Evolutionary conservation across 148 eudicot species (phyloP), one percentile per base, ranked within the genome.

Genomic region (Talinum fruticosum): DNA sequence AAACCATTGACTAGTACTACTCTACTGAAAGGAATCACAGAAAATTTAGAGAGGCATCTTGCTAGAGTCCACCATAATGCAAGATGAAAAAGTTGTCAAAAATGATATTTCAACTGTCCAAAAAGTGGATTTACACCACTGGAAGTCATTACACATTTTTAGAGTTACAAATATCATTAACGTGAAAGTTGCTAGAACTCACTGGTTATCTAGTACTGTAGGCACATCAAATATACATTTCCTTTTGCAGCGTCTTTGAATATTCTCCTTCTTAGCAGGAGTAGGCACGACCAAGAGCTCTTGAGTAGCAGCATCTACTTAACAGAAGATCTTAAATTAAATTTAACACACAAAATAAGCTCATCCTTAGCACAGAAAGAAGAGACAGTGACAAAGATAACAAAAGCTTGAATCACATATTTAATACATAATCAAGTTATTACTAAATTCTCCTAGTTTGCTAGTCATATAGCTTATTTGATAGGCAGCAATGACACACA

Each of bases 181-280:
- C 30, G 54, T 71, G 26, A 45, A 45, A 75, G 49, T 38, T 68
- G 70, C 44, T 54, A 74, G 66, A 72, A 83, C 95, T 64, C 84
- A 94, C 98, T 82, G 75, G 79, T 87, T 89, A 82, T 88, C 69
- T 67, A 96, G 47, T 45, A 83, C 83, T 1, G 83, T 72, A 66
- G 34, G 13, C 54, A 77, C 84, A 80, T 96, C 98, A 29, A 79
- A 34, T 29, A 83, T 38, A 73, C 89, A 83, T 78, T 89, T 93
- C 67, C 93, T 77, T 83, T 96, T 96, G 82, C 80, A 72, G 24
- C 79, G 64, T 75, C 86, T 75, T 74, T 79, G 85, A 62, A 79
- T 34, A 35, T 69, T 51, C 81, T 93, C 97, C 71, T 75, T 87
- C 76, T 82, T 70, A 81, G 91, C 93, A 65, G 99, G 97, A 72